Evolutionary conservation across 352 stramenopile species (phyloP), one percentile per base, ranked within the genome.

Genomic region (Pythium myriotylum): DNA sequence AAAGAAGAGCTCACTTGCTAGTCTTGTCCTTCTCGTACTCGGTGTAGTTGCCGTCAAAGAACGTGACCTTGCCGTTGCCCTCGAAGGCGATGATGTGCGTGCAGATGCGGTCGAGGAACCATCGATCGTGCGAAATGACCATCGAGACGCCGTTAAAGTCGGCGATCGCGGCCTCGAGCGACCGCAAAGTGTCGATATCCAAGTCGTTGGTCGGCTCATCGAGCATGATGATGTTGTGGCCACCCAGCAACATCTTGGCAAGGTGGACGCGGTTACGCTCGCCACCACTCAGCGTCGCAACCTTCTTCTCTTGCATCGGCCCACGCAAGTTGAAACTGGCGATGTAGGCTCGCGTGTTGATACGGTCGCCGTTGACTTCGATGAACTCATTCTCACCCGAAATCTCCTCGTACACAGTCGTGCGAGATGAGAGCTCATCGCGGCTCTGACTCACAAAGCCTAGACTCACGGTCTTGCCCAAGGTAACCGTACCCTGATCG

Each of bases 121-220:
- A 94, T 33, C 96, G 86, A 73, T 99, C 96, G 76, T 99, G 96
- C 45, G 88, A 98, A 46, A 99, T 97, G 3, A 98, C 86, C 66
- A 98, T 88, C 14, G 94, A 87, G 19, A 97, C 98, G 59, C 97
- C 93, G 49, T 86, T 79, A 55, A 97, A 98, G 10, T 91, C 70
- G 17, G 71, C 69, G 0, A 98, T 79, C 68, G 92, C 94, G 7
- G 82, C 72, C 55, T 97, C 85, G 22, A 98, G 79, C 56, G 90
- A 97, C 4, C 86, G 82, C 50, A 96, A 62, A 39, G 87, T 94
- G 41, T 94, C 87, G 13, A 93, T 80, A 41, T 96, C 87, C 41
- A 96, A 65, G 56, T 96, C 84, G 61, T 96, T 96, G 40, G 87
- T 96, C 52, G 87, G 87, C 43, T 96, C 87, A 69, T 96, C 87